Evolutionary conservation across 257 asterid species (phyloP).

Genomic region (Solanum etuberosum): DNA sequence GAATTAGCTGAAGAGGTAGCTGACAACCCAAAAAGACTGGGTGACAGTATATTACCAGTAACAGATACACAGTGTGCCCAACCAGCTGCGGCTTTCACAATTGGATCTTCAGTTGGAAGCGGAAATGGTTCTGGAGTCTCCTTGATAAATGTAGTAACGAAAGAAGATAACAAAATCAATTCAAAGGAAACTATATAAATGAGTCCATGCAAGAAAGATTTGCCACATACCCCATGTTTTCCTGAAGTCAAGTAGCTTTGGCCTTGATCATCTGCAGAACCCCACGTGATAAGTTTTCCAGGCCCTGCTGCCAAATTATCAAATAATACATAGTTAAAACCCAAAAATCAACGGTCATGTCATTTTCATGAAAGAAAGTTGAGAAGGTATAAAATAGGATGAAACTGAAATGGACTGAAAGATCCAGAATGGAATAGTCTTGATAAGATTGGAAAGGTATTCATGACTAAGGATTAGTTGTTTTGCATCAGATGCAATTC

Average conservation of each 20-base stretch:
- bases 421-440: background rate
- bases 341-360: background rate
- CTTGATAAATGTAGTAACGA: constrained; percentile 12
- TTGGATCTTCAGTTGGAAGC: constrained; percentile 44
- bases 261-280: constrained; percentile 86
- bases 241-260: constrained; percentile 76
- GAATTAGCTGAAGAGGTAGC: background rate
- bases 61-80: constrained; percentile 74
- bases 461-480: background rate
- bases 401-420: background rate
- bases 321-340: background rate
- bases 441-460: background rate
- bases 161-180: constrained; percentile 15
- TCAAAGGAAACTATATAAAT: background rate
- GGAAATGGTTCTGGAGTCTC: constrained; percentile 54
- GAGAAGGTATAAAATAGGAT: background rate
- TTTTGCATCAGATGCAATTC: background rate
- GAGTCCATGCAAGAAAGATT: background rate
- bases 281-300: constrained; percentile 66
- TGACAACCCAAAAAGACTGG: background rate
- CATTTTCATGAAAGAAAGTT: background rate
- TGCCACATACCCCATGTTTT: constrained; percentile 63
- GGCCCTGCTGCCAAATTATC: constrained; percentile 18
- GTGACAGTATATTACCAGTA: constrained; percentile 31
- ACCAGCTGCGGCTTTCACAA: constrained; percentile 61